A percentile compares a stretch with the other conserved stretches of the same genome.
Evolutionary conservation across 345 rosid species (phyloP).

Genomic region (Crucihimalaya himalaica): DNA sequence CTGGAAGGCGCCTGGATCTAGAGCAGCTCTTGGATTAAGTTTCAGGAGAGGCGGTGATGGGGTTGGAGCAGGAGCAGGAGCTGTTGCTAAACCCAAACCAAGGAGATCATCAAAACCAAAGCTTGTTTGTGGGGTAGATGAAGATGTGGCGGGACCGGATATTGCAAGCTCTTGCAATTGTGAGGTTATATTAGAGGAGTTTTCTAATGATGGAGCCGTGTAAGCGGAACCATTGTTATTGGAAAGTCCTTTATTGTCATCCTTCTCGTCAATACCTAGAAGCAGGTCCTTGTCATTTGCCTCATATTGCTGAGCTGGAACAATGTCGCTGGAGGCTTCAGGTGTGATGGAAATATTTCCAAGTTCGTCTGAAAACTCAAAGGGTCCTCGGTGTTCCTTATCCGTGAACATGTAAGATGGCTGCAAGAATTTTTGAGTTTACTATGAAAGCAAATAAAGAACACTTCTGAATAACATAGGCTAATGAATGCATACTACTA

Average conservation of each 20-base stretch:
- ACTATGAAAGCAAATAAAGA: constrained; percentile 9
- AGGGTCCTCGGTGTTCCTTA: constrained; percentile 90
- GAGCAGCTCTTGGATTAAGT: constrained; percentile 76
- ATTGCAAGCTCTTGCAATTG: constrained; percentile 58
- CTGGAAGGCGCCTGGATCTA: constrained; percentile 84
- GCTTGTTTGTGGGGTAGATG: constrained; percentile 51
- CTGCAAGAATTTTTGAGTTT: constrained; percentile 51
- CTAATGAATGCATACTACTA: constrained; percentile 4
- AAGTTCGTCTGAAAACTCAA: constrained; percentile 84
- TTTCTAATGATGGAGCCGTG: constrained; percentile 64
- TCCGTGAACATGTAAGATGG: constrained; percentile 98
- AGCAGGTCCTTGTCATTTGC: constrained; percentile 93
- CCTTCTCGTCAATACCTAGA: constrained; percentile 74
- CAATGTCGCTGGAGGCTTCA: constrained; percentile 58
- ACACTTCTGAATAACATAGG: constrained; percentile 7
- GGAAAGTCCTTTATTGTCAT: constrained; percentile 57
- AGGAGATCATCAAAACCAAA: constrained; percentile 82
- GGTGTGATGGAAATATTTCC: constrained; percentile 65
- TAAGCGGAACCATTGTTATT: constrained; percentile 62
- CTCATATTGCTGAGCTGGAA: constrained; percentile 68
- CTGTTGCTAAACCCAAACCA: constrained; percentile 64
- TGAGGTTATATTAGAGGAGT: constrained; percentile 47
- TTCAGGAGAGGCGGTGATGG: constrained; percentile 65
- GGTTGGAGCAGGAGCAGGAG: constrained; percentile 52
- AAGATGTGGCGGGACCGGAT: constrained; percentile 43